Percentiles rank a stretch among this genome's conserved stretches.
Conservation (phyloP, 306 rosid species). For the Medicago ruthenica region DNA sequence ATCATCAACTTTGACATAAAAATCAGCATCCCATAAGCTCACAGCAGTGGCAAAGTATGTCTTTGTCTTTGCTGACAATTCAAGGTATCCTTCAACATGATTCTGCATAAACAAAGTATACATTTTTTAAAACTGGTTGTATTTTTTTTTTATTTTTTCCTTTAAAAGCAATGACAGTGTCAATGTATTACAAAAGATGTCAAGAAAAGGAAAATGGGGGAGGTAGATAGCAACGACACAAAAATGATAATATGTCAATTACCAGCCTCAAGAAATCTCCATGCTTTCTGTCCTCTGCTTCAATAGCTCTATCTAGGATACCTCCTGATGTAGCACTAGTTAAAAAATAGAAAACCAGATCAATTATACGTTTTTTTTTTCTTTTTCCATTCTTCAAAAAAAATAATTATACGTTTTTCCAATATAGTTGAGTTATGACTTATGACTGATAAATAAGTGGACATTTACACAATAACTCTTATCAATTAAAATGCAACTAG, state of each 20-base stretch:
- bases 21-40: constrained; percentile 94
- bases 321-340: constrained; percentile 97
- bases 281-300: constrained; percentile 94
- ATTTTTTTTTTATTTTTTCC: neutral
- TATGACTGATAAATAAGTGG: too few relatives aligned
- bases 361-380: constrained; percentile 25
- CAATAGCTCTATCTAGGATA: constrained; percentile 94
- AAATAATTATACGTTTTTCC: too few relatives aligned
- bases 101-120: constrained; percentile 57
- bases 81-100: constrained; percentile 98
- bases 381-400: too few relatives aligned
- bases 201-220: neutral
- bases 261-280: constrained; percentile 99
- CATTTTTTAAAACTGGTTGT: constrained; percentile 23
- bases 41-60: constrained; percentile 89
- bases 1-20: constrained; percentile 95
- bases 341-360: constrained; percentile 32
- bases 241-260: constrained; percentile 34
- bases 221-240: constrained; percentile 12
- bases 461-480: constrained; percentile 29
- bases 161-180: constrained; percentile 19
- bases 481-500: neutral
- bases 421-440: too few relatives aligned
- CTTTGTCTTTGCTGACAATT: constrained; percentile 95
- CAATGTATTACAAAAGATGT: constrained; percentile 10